These are phyloP conservation scores for Hanseniaspora taiwanica DNA, from an alignment of 805 yeast species.

Conservation along the genomic window DNA sequence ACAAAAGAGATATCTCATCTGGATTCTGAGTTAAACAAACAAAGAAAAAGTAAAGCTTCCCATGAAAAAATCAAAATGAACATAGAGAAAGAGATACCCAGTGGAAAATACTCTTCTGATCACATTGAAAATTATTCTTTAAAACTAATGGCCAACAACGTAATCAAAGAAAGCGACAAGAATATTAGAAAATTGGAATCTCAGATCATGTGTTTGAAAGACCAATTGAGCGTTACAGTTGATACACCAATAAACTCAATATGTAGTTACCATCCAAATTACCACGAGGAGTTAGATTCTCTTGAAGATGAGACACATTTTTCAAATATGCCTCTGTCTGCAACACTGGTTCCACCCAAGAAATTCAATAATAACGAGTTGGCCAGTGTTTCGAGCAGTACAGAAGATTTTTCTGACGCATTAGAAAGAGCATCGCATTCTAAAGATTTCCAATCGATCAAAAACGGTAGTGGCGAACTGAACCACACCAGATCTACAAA, in stretches of 20 bases:
- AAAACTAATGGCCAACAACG: constrained; percentile 21
- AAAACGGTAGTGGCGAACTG: too few relatives aligned
- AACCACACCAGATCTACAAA: background rate
- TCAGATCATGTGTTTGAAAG: constrained; percentile 14
- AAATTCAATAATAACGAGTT: background rate
- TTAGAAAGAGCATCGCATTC: background rate
- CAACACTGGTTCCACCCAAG: background rate
- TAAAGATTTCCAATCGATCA: too few relatives aligned
- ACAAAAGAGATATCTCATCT: constrained; percentile 14
- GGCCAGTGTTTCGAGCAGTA: background rate
- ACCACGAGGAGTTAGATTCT: background rate
- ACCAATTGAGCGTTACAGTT: constrained; percentile 12
- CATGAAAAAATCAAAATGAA: constrained; percentile 6
- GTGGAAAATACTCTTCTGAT: constrained; percentile 24
- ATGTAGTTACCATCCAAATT: background rate
- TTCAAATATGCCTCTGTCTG: too few relatives aligned
- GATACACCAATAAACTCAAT: background rate
- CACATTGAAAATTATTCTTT: constrained; percentile 24
- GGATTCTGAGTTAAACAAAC: constrained; percentile 12
- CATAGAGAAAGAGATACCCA: constrained; percentile 19
- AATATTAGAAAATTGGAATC: constrained; percentile 18
- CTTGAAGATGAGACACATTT: background rate
- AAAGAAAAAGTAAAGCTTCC: constrained; percentile 12
- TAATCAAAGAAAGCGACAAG: constrained; percentile 20
- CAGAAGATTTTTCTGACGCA: background rate